Evolutionary conservation across 768 basidiomycete species (phyloP).

Genomic region (Russula griseocarnosa): DNA sequence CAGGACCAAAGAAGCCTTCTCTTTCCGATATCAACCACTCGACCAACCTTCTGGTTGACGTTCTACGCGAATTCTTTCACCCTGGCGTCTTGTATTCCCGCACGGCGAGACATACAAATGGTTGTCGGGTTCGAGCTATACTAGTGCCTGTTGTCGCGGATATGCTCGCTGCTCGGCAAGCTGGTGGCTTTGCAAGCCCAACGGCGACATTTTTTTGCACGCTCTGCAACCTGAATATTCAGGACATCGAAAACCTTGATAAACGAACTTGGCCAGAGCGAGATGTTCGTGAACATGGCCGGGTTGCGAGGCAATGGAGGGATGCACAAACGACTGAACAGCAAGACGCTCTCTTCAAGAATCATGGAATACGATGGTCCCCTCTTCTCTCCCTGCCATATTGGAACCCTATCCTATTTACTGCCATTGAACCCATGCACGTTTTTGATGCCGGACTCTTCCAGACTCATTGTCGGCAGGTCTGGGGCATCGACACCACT

Average conservation of each 20-base stretch:
- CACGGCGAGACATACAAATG: background rate
- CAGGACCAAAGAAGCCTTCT: background rate
- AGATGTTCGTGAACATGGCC: conserved; percentile 19
- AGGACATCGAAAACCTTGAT: conserved; percentile 20
- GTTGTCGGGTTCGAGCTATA: background rate
- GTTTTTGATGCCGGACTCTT: background rate
- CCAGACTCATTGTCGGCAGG: background rate
- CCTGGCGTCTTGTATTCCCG: background rate
- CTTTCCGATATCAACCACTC: background rate
- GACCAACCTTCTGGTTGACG: background rate
- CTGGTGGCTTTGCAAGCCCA: background rate
- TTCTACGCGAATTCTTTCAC: background rate
- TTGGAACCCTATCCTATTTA: conserved; percentile 32
- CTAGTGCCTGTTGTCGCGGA: background rate
- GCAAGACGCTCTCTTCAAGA: background rate
- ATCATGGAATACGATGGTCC: conserved; percentile 34
- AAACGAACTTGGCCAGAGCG: conserved; percentile 22
- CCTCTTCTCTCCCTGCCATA: conserved; percentile 35
- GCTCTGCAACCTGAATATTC: background rate
- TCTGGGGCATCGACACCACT: conserved; percentile 31
- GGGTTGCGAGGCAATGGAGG: conserved; percentile 28
- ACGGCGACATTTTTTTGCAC: background rate
- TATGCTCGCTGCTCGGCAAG: background rate
- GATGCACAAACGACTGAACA: conserved; percentile 21
- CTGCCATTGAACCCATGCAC: conserved; percentile 38